A percentile compares a stretch with the other conserved stretches of the same genome.
These are phyloP conservation scores for Holtermannia corniformis DNA, from an alignment of 768 basidiomycete genomes.

Conservation along the genomic window DNA sequence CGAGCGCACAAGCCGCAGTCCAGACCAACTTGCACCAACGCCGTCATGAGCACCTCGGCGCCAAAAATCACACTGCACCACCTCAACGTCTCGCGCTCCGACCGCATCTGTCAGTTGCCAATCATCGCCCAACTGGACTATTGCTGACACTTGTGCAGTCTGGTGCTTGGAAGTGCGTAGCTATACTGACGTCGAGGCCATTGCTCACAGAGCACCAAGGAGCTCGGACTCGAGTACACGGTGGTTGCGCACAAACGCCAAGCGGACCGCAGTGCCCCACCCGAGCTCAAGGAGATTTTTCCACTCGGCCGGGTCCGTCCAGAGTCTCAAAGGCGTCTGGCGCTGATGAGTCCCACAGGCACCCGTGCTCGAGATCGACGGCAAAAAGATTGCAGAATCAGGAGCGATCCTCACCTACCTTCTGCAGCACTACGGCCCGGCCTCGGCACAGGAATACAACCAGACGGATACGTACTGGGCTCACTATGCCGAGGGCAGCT, in stretches of 20 bases:
- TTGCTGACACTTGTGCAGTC: background rate
- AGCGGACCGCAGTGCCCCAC: conserved; percentile 18
- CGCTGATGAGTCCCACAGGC: conserved; percentile 3
- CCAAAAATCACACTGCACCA: conserved; percentile 36
- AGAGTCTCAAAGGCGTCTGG: background rate
- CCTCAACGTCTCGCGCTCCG: conserved; percentile 32
- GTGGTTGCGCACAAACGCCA: conserved; percentile 32
- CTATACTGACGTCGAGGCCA: background rate
- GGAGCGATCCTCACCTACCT: conserved; percentile 26
- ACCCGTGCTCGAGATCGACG: conserved; percentile 22
- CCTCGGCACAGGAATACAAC: background rate
- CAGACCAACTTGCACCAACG: no score
- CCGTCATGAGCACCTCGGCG: no score
- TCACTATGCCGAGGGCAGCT: conserved; percentile 31
- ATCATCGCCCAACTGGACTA: background rate
- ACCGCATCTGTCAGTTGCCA: conserved; percentile 37
- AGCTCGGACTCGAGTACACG: conserved; percentile 29
- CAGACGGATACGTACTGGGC: conserved; percentile 19
- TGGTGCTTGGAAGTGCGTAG: conserved; percentile 1
- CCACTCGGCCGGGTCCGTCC: conserved; percentile 27
- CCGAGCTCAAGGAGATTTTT: conserved; percentile 23
- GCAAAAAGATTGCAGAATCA: conserved; percentile 20
- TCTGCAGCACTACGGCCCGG: background rate
- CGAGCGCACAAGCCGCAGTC: no score
- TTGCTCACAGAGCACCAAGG: conserved; percentile 9